These are phyloP conservation scores for Arthrobotrys entomopaga DNA, from an alignment of 2,329 filamentous ascomycete genomes.

Conservation along the genomic window DNA sequence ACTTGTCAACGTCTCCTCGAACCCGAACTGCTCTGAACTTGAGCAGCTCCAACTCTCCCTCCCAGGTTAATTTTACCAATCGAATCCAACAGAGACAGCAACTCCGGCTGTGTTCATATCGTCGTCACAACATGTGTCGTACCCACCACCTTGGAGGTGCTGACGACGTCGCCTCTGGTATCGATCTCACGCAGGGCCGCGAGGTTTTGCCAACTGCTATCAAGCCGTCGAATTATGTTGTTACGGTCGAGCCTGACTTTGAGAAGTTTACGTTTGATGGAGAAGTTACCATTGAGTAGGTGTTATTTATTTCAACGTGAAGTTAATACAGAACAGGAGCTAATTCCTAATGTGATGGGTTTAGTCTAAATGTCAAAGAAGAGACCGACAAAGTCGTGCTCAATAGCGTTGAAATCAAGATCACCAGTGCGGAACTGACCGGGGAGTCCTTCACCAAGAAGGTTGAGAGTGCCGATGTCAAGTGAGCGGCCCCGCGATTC, in stretches of 20 bases:
- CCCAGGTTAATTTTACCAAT: not conserved
- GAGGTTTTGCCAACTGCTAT: conserved; percentile 92
- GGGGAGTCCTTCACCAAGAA: not conserved
- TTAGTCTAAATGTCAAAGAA: conserved; percentile 68
- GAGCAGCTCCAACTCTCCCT: not conserved
- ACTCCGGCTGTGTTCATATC: conserved; percentile 76
- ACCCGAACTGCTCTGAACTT: conserved; percentile 17
- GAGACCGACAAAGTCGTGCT: conserved; percentile 86
- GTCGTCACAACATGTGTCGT: conserved; percentile 75
- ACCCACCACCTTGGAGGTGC: conserved; percentile 68
- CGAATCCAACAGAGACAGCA: conserved; percentile 29
- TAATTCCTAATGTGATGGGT: conserved; percentile 66
- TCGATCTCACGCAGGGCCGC: conserved; percentile 73
- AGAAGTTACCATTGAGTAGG: conserved; percentile 80
- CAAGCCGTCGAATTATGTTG: conserved; percentile 88
- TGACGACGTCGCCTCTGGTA: conserved; percentile 66
- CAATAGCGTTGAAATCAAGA: conserved; percentile 86
- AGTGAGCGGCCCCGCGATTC: conserved; percentile 50
- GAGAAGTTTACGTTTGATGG: conserved; percentile 87
- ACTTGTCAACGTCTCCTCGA: not conserved
- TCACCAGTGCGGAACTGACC: conserved; percentile 76
- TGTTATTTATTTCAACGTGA: conserved; percentile 11
- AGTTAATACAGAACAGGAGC: no score
- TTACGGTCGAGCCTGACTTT: conserved; percentile 91
- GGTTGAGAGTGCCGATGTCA: conserved; percentile 22